Conservation (phyloP, 1,139 yeast species). For the Nadsonia starkeyi-henricii region DNA sequence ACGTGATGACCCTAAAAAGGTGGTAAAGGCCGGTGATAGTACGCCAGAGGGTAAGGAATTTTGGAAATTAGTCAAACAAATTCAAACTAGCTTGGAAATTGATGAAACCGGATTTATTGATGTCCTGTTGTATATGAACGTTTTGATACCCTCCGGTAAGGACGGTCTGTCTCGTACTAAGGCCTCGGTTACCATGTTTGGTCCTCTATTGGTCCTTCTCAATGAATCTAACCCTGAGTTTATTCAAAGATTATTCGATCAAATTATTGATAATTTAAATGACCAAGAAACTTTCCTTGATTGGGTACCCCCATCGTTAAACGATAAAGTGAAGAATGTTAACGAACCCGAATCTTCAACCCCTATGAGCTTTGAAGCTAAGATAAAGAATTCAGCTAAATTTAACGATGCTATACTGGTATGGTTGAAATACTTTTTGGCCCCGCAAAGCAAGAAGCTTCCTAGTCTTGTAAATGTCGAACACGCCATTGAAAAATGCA, state of each 20-base stretch:
- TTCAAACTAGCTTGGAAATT: neutral
- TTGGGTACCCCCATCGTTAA: neutral
- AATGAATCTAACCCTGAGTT: neutral
- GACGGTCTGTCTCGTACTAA: neutral
- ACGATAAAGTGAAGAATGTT: no score
- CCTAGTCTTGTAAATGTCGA: neutral
- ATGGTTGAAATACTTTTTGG: neutral
- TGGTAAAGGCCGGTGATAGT: neutral
- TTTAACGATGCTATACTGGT: neutral
- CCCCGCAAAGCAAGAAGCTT: neutral
- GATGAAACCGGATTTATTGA: neutral
- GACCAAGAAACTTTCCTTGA: neutral
- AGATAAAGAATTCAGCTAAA: neutral
- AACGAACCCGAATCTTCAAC: neutral
- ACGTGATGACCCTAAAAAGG: neutral
- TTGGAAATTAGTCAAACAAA: neutral
- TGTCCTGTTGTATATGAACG: neutral
- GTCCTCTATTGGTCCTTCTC: neutral
- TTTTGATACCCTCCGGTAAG: neutral
- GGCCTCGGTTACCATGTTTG: neutral
- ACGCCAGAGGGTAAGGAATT: neutral
- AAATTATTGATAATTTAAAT: neutral
- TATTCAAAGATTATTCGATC: neutral
- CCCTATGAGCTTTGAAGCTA: neutral
- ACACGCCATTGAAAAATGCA: neutral